Percentiles rank a stretch among this genome's conserved stretches.
Evolutionary conservation across 73 alveolate species (phyloP).

Genomic region (Effrenium voratum): DNA sequence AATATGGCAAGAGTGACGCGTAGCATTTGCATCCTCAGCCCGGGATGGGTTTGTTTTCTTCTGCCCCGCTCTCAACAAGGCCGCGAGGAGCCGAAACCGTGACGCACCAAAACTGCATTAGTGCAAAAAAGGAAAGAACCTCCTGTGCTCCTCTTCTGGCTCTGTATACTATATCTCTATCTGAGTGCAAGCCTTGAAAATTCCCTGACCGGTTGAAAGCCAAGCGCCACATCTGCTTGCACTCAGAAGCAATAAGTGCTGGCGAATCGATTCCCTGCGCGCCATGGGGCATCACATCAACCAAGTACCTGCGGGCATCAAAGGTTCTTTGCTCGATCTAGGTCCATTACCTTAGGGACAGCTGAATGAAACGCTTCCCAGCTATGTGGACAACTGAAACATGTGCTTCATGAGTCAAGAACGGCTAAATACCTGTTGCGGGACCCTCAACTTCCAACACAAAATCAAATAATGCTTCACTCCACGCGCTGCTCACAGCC

Average conservation of each 20-base stretch:
- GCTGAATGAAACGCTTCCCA: no score
- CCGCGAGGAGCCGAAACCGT: not conserved
- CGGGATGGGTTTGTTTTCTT: no score
- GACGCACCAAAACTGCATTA: not conserved
- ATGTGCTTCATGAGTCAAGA: no score
- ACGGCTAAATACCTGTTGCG: no score
- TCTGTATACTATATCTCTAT: not conserved
- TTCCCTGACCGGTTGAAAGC: not conserved
- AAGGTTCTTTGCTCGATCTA: no score
- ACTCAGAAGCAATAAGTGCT: not conserved
- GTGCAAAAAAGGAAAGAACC: not conserved
- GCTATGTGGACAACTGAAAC: no score
- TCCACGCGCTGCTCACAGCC: no score
- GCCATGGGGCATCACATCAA: not conserved
- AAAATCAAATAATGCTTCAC: no score
- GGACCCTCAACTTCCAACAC: no score
- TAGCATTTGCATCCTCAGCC: no score
- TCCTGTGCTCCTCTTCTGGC: not conserved
- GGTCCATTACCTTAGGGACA: no score
- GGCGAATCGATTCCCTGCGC: not conserved
- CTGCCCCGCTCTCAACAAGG: not conserved
- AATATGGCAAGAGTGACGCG: no score
- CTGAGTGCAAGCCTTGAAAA: not conserved
- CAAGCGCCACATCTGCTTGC: not conserved
- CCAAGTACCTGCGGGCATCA: not conserved